phyloP scores from a whole-genome alignment of 176 grass and related monocot genomes.

The Stipa capillata region DNA sequence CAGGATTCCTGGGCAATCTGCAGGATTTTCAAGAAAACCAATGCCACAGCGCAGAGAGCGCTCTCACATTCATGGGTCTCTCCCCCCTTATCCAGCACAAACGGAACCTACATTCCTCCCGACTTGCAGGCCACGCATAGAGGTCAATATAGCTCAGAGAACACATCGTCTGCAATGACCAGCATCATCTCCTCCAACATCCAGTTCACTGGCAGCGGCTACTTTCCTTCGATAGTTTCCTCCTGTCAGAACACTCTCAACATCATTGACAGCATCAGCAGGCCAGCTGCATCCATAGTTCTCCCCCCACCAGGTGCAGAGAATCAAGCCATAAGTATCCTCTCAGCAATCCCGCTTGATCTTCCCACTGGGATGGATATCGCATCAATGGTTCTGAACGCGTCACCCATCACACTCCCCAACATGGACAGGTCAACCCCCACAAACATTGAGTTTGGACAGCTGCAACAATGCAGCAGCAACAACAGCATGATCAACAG shows the following conservation, averaged over 20 bases:
- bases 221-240: conserved; percentile 37
- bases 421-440: conserved; percentile 25
- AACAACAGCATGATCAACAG: conserved; percentile 23
- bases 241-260: conserved; percentile 36
- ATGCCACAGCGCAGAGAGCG: conserved; percentile 62
- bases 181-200: conserved; percentile 33
- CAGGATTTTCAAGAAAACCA: conserved; percentile 97
- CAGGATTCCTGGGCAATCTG: conserved; percentile 98
- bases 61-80: conserved; percentile 79
- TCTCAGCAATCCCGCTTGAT: conserved; percentile 38
- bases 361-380: conserved; percentile 44
- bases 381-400: conserved; percentile 63
- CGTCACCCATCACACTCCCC: conserved; percentile 28
- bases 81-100: conserved; percentile 38
- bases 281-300: conserved; percentile 21
- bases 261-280: conserved; percentile 41
- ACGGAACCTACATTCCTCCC: conserved; percentile 28
- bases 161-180: conserved; percentile 37
- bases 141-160: conserved; percentile 42
- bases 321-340: conserved; percentile 35
- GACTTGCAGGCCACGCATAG: conserved; percentile 12
- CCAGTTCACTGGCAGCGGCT: conserved; percentile 37
- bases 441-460: conserved; percentile 56
- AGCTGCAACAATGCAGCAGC: conserved; percentile 28
- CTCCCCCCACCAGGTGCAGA: conserved; percentile 17